Conservation (phyloP, 768 basidiomycete species). For the Goffeauzyma gilvescens region DNA sequence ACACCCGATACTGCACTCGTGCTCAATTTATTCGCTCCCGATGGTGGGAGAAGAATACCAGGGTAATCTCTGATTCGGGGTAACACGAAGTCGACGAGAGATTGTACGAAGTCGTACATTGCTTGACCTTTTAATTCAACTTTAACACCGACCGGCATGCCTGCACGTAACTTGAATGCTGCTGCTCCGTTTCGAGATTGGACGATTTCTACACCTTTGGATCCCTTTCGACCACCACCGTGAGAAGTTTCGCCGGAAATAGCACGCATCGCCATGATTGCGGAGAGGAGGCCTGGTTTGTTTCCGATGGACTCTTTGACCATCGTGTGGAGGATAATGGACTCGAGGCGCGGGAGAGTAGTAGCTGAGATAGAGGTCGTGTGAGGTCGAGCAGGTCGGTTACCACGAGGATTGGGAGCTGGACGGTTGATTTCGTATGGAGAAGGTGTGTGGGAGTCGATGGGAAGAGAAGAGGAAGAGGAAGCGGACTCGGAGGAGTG, state of each 20-base stretch:
- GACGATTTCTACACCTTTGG: slow-evolving; percentile 56
- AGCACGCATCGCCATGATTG: slow-evolving; percentile 69
- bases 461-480: slow-evolving; percentile 39
- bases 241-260: slow-evolving; percentile 63
- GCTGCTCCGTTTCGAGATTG: slow-evolving; percentile 40
- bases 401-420: slow-evolving; percentile 53
- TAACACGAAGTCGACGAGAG: slow-evolving; percentile 81
- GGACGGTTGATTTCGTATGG: slow-evolving; percentile 65
- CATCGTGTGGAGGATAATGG: slow-evolving; percentile 71
- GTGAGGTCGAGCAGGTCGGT: slow-evolving; percentile 38
- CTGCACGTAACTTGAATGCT: slow-evolving; percentile 62
- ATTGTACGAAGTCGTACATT: slow-evolving; percentile 86
- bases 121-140: slow-evolving; percentile 73
- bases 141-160: slow-evolving; percentile 66
- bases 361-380: slow-evolving; percentile 45
- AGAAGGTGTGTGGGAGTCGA: slow-evolving; percentile 38
- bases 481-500: slow-evolving; percentile 28
- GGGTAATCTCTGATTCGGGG: slow-evolving; percentile 79
- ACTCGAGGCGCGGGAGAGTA: slow-evolving; percentile 58
- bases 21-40: slow-evolving; percentile 44
- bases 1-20: slow-evolving; percentile 68
- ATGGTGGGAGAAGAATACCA: slow-evolving; percentile 60
- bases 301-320: slow-evolving; percentile 56
- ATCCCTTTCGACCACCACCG: slow-evolving; percentile 51
- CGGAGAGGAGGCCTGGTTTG: slow-evolving; percentile 56